These are phyloP conservation scores for Calycina marina DNA, from an alignment of 2,329 filamentous ascomycete genomes.

Conservation along the genomic window DNA sequence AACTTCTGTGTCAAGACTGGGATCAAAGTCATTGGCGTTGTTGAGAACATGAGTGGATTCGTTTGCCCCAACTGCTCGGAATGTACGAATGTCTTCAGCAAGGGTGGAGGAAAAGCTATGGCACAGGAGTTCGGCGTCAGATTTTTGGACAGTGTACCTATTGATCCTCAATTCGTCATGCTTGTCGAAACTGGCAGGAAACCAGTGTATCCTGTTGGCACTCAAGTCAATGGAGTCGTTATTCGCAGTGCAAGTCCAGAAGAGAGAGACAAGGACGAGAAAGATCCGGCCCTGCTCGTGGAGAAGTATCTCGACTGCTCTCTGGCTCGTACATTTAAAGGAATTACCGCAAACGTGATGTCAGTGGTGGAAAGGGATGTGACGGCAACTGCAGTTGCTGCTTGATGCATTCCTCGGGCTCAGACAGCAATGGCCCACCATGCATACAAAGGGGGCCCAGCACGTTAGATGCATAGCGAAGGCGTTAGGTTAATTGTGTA, in stretches of 20 bases:
- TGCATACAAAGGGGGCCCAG: too few relatives aligned
- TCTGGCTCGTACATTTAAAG: slow-evolving; percentile 51
- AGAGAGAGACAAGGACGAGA: slow-evolving; percentile 19
- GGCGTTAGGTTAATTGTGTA: slow-evolving; percentile 1
- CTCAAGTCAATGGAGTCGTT: slow-evolving; percentile 41
- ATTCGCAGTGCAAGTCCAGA: slow-evolving; percentile 24
- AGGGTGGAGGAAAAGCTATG: slow-evolving; percentile 81
- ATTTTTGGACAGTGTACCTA: slow-evolving; percentile 77
- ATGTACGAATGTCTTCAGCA: slow-evolving; percentile 87
- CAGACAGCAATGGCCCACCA: too few relatives aligned
- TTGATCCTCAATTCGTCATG: slow-evolving; percentile 83
- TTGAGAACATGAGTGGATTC: slow-evolving; percentile 94
- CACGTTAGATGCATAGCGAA: slow-evolving; percentile 2
- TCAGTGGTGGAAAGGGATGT: slow-evolving; percentile 12
- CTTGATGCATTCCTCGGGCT: background rate
- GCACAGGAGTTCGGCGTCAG: slow-evolving; percentile 69
- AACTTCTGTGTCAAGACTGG: slow-evolving; percentile 75
- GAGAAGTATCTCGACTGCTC: slow-evolving; percentile 63
- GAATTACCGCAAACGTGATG: slow-evolving; percentile 42
- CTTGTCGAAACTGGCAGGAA: slow-evolving; percentile 61
- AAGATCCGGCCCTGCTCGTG: slow-evolving; percentile 36
- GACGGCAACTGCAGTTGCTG: background rate
- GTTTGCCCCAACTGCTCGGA: slow-evolving; percentile 71
- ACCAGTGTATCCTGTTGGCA: slow-evolving; percentile 57
- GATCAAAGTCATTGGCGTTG: slow-evolving; percentile 73